Percentiles rank a stretch among this genome's conserved stretches.
Evolutionary conservation across 1,284 basidiomycete species (phyloP).

Genomic region (Ceratobasidium sp.): DNA sequence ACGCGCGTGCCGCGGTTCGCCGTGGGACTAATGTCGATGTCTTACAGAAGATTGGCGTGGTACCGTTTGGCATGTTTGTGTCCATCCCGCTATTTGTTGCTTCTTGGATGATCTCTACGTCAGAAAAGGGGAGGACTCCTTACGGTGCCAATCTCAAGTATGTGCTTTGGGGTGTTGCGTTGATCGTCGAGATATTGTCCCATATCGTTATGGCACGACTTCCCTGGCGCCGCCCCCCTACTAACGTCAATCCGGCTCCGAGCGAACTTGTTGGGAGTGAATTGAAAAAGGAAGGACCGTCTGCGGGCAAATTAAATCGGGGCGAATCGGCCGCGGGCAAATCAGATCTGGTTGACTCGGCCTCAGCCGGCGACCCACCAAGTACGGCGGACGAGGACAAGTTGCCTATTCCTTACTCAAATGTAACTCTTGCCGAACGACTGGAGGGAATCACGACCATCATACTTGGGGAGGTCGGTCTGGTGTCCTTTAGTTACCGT

Average conservation of each 20-base stretch:
- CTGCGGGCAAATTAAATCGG: neutral
- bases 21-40: neutral
- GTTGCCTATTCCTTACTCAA: slow-evolving; percentile 10
- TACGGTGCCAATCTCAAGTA: slow-evolving; percentile 7
- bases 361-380: too few relatives aligned
- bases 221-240: neutral
- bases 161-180: neutral
- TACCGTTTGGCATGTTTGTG: neutral
- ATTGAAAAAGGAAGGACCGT: neutral
- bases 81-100: slow-evolving; percentile 16
- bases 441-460: slow-evolving; percentile 27
- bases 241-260: neutral
- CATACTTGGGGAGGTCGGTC: slow-evolving; percentile 24
- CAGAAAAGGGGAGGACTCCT: neutral
- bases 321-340: too few relatives aligned
- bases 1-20: slow-evolving; percentile 6
- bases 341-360: neutral
- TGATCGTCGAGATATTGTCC: slow-evolving; percentile 6
- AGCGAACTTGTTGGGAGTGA: neutral
- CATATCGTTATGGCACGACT: neutral
- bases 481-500: too few relatives aligned
- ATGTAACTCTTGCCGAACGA: neutral
- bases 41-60: neutral
- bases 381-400: too few relatives aligned
- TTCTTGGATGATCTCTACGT: neutral